Percentiles rank a stretch among this genome's conserved stretches.
Conservation (phyloP, 1,284 basidiomycete genomes). For the Limonomyces culmigenus region DNA sequence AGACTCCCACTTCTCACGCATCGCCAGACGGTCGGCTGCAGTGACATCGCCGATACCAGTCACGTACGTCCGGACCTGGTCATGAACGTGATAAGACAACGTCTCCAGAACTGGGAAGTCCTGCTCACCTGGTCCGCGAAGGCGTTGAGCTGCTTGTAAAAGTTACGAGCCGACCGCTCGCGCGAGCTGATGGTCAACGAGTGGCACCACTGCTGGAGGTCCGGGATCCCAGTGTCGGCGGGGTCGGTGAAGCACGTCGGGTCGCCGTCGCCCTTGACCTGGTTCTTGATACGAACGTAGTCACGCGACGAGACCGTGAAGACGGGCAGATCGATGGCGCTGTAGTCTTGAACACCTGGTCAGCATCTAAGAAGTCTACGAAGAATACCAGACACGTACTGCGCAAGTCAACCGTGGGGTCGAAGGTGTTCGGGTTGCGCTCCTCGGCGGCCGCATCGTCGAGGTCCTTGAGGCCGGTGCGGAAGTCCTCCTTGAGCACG, state of each 20-base stretch:
- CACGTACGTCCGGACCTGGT: conserved; percentile 26
- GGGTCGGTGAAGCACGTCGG: conserved; percentile 35
- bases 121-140: conserved; percentile 22
- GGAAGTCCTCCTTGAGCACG: conserved; percentile 42
- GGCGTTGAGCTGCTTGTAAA: conserved; percentile 26
- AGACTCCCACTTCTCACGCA: conserved; percentile 39
- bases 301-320: conserved; percentile 46
- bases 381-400: conserved; percentile 19
- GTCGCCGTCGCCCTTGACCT: conserved; percentile 41
- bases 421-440: conserved; percentile 35
- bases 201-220: conserved; percentile 41
- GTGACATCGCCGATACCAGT: conserved; percentile 33
- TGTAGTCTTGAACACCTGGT: conserved; percentile 29
- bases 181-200: conserved; percentile 33
- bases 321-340: conserved; percentile 38
- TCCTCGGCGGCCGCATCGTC: conserved; percentile 40
- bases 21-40: conserved; percentile 24
- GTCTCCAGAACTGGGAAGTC: background rate
- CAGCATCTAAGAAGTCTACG: background rate
- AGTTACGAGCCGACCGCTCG: conserved; percentile 30
- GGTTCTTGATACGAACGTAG: conserved; percentile 36
- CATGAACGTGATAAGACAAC: too few species aligned
- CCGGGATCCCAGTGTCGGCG: conserved; percentile 38
- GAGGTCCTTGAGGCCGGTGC: conserved; percentile 36
- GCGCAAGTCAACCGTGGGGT: conserved; percentile 30